Conservation (phyloP, 1,284 basidiomycete genomes). For the Pisolithus thermaeus region DNA sequence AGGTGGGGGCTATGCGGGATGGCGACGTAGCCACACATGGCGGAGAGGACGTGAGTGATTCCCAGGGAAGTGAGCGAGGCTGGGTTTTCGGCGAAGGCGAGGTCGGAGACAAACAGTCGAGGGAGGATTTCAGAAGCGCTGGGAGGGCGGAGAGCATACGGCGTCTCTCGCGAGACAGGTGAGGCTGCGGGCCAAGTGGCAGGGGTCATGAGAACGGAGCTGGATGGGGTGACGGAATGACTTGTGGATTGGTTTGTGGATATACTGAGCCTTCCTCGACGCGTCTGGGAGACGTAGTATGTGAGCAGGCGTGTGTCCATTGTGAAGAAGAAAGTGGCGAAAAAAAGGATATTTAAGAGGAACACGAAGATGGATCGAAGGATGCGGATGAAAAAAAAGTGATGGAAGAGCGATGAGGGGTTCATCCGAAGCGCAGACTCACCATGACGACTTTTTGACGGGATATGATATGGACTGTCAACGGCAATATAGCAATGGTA, state of each 20-base stretch:
- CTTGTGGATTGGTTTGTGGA: slow-evolving; percentile 13
- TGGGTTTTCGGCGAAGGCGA: slow-evolving; percentile 60
- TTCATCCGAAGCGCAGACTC: slow-evolving; percentile 9
- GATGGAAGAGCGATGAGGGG: not conserved
- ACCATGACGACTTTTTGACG: slow-evolving; percentile 22
- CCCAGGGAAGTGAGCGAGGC: slow-evolving; percentile 46
- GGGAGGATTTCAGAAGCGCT: slow-evolving; percentile 56
- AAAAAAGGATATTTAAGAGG: not conserved
- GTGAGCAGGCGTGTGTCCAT: slow-evolving; percentile 6
- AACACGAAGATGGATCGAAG: not conserved
- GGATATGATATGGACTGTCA: slow-evolving; percentile 5
- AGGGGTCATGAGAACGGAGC: slow-evolving; percentile 8
- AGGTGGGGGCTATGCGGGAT: slow-evolving; percentile 40
- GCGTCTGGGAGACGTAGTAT: slow-evolving; percentile 13
- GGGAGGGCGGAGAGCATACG: slow-evolving; percentile 28
- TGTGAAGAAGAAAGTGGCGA: not conserved
- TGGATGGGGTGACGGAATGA: not conserved
- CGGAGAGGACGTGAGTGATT: slow-evolving; percentile 64
- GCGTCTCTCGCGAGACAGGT: slow-evolving; percentile 14
- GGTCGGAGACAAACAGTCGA: slow-evolving; percentile 65
- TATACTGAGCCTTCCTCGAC: slow-evolving; percentile 23
- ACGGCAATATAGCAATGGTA: not conserved
- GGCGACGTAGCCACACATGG: slow-evolving; percentile 53
- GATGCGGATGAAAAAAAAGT: not conserved
- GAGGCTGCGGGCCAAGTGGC: slow-evolving; percentile 13